Percentiles rank a stretch among this genome's conserved stretches.
These are phyloP conservation scores for Trichosporon sp. DNA, from an alignment of 1,284 basidiomycete genomes.

Conservation along the genomic window DNA sequence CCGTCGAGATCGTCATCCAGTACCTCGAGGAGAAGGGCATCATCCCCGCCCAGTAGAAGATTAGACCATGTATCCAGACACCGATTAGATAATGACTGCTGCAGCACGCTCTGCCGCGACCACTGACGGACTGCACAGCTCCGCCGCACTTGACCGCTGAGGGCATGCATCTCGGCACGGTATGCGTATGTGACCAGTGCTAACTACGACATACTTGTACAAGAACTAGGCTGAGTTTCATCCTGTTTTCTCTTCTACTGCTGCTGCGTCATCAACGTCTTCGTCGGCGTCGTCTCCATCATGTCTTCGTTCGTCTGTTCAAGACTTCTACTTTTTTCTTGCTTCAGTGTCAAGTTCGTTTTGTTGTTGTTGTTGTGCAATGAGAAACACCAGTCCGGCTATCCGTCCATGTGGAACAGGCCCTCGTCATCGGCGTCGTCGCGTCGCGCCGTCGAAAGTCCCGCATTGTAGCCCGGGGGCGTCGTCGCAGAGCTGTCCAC, in stretches of 20 bases:
- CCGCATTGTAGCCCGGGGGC: not conserved
- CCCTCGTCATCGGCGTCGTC: conserved; percentile 23
- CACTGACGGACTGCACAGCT: too few species aligned
- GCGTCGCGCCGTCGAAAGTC: conserved; percentile 5
- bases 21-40: conserved; percentile 65
- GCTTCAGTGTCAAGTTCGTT: not conserved
- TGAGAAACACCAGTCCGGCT: not conserved
- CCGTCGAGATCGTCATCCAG: conserved; percentile 73
- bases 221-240: not conserved
- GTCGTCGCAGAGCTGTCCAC: not conserved
- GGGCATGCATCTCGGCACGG: not conserved
- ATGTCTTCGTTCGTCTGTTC: not conserved
- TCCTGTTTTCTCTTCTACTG: not conserved
- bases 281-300: not conserved
- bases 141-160: too few species aligned
- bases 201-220: not conserved
- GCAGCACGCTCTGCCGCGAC: too few species aligned
- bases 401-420: conserved; percentile 26
- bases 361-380: not conserved
- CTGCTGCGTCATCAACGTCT: not conserved
- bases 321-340: not conserved
- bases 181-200: not conserved
- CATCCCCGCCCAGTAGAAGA: conserved; percentile 24
- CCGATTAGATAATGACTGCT: too few species aligned
- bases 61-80: not conserved